Evolutionary conservation across 2,329 filamentous ascomycete genomes (phyloP), one percentile per base, ranked within the genome.

Genomic region (Aspergillus melleus): DNA sequence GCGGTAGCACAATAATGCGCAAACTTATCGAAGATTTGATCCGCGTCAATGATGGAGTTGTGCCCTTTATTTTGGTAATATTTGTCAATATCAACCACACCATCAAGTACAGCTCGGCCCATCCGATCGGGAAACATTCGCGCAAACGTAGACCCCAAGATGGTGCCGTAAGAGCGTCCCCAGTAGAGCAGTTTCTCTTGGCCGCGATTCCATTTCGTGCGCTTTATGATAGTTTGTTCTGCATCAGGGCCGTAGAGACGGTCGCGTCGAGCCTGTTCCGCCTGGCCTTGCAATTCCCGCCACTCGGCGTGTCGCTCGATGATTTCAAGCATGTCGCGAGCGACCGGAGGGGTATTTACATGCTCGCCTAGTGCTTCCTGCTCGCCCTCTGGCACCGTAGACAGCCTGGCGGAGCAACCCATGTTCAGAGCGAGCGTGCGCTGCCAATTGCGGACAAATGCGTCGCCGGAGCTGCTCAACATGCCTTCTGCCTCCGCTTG

Each of bases 61-160:
- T 63, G 59, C 0, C 72, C 70, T 6, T 49, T 49, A 2, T 65
- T 69, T 5, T 65, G 53, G 30, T 75, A 76, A 60, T 77, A 77
- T 29, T 65, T 67, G n/a, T 73, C 63, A 36, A 71, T 64, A 52
- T 77, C 69, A n/a, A 77, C 72, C 3, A 77, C 74, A 1, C 68
- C 75, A 54, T 77, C 75, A 14, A 77, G 64, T 0, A 77, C 63
- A 6, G 60, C 63, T 10, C 72, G 71, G 2, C 62, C 58, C 16
- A 77, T 60, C 16, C 72, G 72, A 49, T 80, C 70, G 0, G 81
- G 80, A 39, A 73, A 81, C 55, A 83, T 72, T 3, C 76, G 68
- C 0, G 80, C 78, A 60, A 82, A 80, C 0, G 80, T 83, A 0
- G 74, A 68, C 3, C 81, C 81, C 0, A 83, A 68, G 1, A 79